Evolutionary conservation across 495 filamentous ascomycete genomes (phyloP), one percentile per base, ranked within the genome.

Genomic region (Penicillium atrosanguineum): DNA sequence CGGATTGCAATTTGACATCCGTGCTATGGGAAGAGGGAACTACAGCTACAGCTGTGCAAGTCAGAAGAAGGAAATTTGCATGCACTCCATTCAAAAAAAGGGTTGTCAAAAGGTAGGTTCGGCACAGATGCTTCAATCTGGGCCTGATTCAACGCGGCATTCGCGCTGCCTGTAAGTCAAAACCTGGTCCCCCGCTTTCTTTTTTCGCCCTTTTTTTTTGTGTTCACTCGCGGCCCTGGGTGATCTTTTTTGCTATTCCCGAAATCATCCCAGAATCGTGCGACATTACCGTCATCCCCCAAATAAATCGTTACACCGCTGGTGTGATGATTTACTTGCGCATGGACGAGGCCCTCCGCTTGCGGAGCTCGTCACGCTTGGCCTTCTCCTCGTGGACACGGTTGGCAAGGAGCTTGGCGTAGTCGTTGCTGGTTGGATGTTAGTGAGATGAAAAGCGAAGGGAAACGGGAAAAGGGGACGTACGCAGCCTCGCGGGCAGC

Each of bases 1-100:
- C 80, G 82, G 78, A 87, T 89, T 90, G 91, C 83, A 96, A 95
- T 94, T 95, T 96, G 91, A 95, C 91, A 96, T 94, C 88, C 85
- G 89, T 95, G 90, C 91, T 91, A 34, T 14, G 31, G 31, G 28
- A 1, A 31, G 31, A 34, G 11, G 12, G 14, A 4, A 4, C 12
- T 34, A 34, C 31, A 69, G 59, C 38, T 40, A 40, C 38, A 20
- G 8, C 19, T 16, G 38, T 40, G n/a, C 3, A 28, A 16, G 21
- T 45, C 43, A 46, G 34, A 50, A 54, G 42, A 61, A 56, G 56
- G 56, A 61, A 59, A 66, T 59, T 65, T 56, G 63, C 63, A 66
- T 64, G 63, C 63, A 63, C 60, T 61, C 61, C 63, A 66, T 66
- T 66, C 49, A 59, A 61, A 66, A 66, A 65, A 66, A 63, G 57